Base-by-base conservation (phyloP, 371 early-diverging fungal species). In the Mortierella sp. region DNA sequence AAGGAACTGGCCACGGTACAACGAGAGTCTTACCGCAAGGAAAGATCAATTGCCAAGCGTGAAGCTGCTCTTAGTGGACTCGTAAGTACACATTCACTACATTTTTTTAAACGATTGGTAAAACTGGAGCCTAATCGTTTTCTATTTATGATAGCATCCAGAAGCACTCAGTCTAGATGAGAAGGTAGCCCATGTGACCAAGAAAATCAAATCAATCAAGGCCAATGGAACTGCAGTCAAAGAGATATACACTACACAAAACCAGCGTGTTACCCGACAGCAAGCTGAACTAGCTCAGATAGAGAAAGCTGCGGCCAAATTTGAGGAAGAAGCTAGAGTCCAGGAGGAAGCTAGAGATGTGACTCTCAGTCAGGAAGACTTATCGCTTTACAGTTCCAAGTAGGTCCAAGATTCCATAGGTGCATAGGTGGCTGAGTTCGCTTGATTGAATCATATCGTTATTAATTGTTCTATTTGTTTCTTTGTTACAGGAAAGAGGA, bases 1-100 rank as follows among this genome's bases (percentile, higher is more conserved):
- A 93, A 91, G 75, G 84, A 89, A 32, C 92, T 93, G 53, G 97
- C 95, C 11, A 83, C 90, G 57, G 86, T 89, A 7, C 93, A 92
- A 83, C 90, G 93, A 83, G 94, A 97, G n/a, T 84, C 90, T 3
- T 83, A 89, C 59, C 90, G 90, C 53, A 85, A 85, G 59, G 97
- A 97, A 77, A 86, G 92, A 53, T 83, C 92, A 10, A 90, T 92
- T 33, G 91, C 91, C 69, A 91, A 92, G 24, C 83, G 88, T n/a
- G 88, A 87, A 65, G 88, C 86, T 63, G 89, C 88, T 21, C 69
- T 93, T 45, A 89, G 90, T 55, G 89, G 90, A 7, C 78, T 88
- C 84, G 92, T 91, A 80, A 63, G 67, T 41, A 19, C 21, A 32
- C 8, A 32, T 5, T 33, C 61, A 40, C 15, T n/a, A 33, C 33